A percentile compares a stretch with the other conserved stretches of the same genome.
These are phyloP conservation scores for Cerioporus squamosus DNA, from an alignment of 1,284 basidiomycete genomes.

Conservation along the genomic window DNA sequence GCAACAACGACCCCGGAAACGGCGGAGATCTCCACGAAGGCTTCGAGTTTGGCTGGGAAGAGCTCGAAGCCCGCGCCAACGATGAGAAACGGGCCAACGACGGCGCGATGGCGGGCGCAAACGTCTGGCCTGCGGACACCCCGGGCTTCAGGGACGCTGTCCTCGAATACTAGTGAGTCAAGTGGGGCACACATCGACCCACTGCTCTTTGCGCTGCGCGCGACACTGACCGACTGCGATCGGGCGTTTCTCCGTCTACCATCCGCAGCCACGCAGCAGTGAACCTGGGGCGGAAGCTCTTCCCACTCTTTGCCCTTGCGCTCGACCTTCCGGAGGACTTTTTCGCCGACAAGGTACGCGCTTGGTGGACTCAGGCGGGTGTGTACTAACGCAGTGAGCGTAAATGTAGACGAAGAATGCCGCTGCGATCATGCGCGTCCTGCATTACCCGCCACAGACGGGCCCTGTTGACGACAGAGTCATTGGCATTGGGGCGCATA, in stretches of 20 bases:
- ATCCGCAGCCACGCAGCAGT: slow-evolving; percentile 68
- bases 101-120: slow-evolving; percentile 61
- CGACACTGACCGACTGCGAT: neutral
- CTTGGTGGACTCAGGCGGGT: neutral
- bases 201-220: too few species aligned
- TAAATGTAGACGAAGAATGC: slow-evolving; percentile 54
- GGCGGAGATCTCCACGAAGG: slow-evolving; percentile 82
- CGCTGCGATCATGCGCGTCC: slow-evolving; percentile 80
- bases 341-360: slow-evolving; percentile 71
- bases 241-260: too few species aligned
- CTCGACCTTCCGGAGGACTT: slow-evolving; percentile 75
- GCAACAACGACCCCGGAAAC: slow-evolving; percentile 66
- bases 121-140: slow-evolving; percentile 62
- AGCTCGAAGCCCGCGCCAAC: slow-evolving; percentile 33
- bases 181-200: too few species aligned
- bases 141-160: slow-evolving; percentile 57
- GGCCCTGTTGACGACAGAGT: slow-evolving; percentile 61
- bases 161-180: slow-evolving; percentile 67
- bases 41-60: slow-evolving; percentile 81
- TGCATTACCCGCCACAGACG: slow-evolving; percentile 83
- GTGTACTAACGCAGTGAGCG: neutral
- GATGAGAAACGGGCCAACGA: slow-evolving; percentile 46
- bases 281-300: slow-evolving; percentile 69
- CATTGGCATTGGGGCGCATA: slow-evolving; percentile 86
- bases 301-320: slow-evolving; percentile 87